phyloP scores from a whole-genome alignment of 2,329 filamentous ascomycete species.

The Paramyrothecium sp. region DNA sequence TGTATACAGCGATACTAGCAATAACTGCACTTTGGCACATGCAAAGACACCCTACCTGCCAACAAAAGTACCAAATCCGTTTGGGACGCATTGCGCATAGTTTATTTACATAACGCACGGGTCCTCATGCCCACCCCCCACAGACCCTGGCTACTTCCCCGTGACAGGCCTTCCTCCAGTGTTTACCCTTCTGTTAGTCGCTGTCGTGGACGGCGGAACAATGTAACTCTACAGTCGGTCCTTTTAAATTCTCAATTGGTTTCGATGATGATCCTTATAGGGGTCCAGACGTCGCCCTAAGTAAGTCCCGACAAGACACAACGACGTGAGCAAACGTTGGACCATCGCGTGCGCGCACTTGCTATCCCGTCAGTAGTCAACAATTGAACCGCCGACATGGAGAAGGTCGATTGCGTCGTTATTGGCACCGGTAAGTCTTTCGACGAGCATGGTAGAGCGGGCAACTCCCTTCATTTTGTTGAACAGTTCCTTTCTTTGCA shows the following conservation, averaged over 20 bases:
- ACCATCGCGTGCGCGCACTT: background rate
- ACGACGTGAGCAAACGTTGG: background rate
- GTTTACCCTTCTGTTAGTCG: background rate
- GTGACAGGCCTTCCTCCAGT: too few species aligned
- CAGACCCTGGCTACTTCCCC: background rate
- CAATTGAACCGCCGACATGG: constrained; percentile 25
- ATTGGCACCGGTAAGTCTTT: constrained; percentile 53
- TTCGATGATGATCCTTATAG: background rate
- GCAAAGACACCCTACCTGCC: too few species aligned
- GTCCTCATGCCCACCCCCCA: background rate
- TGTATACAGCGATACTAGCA: too few species aligned
- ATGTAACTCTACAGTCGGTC: background rate
- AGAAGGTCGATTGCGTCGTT: constrained; percentile 45
- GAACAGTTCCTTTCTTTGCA: background rate
- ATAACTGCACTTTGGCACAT: too few species aligned
- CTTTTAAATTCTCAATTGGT: background rate
- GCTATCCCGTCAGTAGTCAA: background rate
- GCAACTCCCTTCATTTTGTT: too few species aligned
- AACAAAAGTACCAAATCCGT: too few species aligned
- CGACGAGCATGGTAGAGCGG: background rate
- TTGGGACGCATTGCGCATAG: too few species aligned
- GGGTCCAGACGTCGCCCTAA: background rate
- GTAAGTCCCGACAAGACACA: background rate
- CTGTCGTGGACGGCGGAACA: background rate
- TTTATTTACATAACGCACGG: too few species aligned